Base-by-base conservation (phyloP, 2,329 filamentous ascomycete species). In the Myriosclerotinia duriaeana region DNA sequence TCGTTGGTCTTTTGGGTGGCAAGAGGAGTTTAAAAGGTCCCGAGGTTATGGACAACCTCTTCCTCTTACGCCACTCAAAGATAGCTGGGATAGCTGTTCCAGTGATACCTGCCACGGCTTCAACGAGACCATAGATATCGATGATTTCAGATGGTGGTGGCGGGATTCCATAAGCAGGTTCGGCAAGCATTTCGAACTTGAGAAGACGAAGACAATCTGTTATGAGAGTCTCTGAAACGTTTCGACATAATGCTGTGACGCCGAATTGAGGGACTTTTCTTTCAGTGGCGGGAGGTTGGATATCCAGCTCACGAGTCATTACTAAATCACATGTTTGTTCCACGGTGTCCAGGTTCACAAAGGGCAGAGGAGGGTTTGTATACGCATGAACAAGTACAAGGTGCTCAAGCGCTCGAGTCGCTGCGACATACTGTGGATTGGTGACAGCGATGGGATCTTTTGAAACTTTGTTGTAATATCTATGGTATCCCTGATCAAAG, bases 381-480 rank as follows among this genome's bases (percentile, higher is more conserved):
- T 64, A 30, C 2, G 22, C 40, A 56, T 64, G 62, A 30, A 64
- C 30, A 7, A 64, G 62, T 17, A 64, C 20, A 30, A 64, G 50
- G 22, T 64, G 52, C 42, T 64, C 62, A 15, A 64, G 62, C 26
- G 62, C 62, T 5, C 62, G 52, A 4, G 62, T 64, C 20, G 62
- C 62, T 30, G 62, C 62, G 6, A 64, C 62, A n/a, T 64, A 64
- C 42, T 64, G 62, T 4, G 62, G 62, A 38, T 64, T 64, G 9
- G 62, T 64, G 40, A 64, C 62, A 38, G 53, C 62, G 38, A 64
- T 36, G 12, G 62, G 62, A 5, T 44, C n/a, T 64, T 64, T 38
- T 0, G 53, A 40, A 9, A 50, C 53, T 22, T 30, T 56, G 20
- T 56, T 46, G 2, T 56, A 64, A 5, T 20, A 20, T 1, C 15